Evolutionary conservation across 2,329 filamentous ascomycete genomes (phyloP), one percentile per base, ranked within the genome.

Genomic region (Blastomyces parvus): DNA sequence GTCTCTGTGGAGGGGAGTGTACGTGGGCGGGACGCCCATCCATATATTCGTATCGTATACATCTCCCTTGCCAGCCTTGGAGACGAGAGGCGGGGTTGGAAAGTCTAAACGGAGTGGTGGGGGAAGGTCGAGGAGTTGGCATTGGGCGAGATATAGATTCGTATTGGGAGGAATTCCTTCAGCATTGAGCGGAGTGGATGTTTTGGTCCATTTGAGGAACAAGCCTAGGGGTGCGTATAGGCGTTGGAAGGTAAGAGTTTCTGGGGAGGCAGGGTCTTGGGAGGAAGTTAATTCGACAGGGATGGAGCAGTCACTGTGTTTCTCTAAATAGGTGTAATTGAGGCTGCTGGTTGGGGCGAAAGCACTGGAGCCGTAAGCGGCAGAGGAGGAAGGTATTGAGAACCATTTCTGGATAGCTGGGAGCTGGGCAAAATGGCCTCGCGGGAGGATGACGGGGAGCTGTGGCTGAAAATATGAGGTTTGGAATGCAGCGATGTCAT

Each of bases 1-100:
- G 70, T 99, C 94, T 62, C 89, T 85, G 75, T 99, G 94, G 2
- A 96, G 79, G 3, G 94, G 91, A 0, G 94, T 97, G 69, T 91
- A 91, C 0, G 92, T 97, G 0, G 91, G 91, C 48, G 91, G 86
- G 17, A 88, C 80, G 0, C 94, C 94, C 14, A 97, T 82, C 93
- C 93, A 99, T 53, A 97, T 79, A 69, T 89, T 95, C 0, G 88
- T 87, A 69, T 83, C 84, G 73, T 97, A 97, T n/a, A 97, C 77
- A 73, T 97, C 92, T 2, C 90, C 91, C 68, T 84, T 88, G 0
- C 89, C 89, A 1, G 84, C 82, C 7, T 78, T 72, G 3, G 71
- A 74, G 3, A 96, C 85, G 3, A 92, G 70, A 0, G 79, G 72
- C 0, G 91, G 92, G 0, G 82, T 82, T 0, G 88, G 87, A 0